Evolutionary conservation across 768 basidiomycete species (phyloP).

Genomic region (Psilocybe sp.): DNA sequence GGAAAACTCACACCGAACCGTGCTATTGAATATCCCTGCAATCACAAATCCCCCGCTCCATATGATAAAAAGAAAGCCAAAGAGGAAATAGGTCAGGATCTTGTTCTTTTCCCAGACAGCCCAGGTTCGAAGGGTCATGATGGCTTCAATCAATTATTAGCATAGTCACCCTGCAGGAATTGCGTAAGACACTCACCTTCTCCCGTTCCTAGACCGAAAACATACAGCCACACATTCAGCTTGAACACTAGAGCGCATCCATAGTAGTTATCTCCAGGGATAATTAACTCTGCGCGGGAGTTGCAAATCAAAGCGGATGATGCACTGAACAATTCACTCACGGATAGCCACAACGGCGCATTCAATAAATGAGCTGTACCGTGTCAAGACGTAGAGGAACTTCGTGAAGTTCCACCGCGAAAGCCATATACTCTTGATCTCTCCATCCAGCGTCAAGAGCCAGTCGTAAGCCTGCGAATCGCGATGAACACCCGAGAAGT

Average conservation of each 20-base stretch:
- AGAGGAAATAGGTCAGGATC: slow-evolving; percentile 6
- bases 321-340: neutral
- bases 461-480: slow-evolving; percentile 5
- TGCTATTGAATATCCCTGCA: slow-evolving; percentile 7
- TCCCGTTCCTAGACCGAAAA: slow-evolving; percentile 10
- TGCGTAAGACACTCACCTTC: slow-evolving; percentile 11
- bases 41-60: slow-evolving; percentile 12
- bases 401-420: slow-evolving; percentile 7
- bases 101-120: slow-evolving; percentile 16
- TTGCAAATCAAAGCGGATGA: neutral
- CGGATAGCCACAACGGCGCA: slow-evolving; percentile 1
- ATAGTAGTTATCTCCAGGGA: slow-evolving; percentile 6
- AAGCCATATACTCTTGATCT: slow-evolving; percentile 4
- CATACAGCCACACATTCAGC: slow-evolving; percentile 9
- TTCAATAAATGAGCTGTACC: slow-evolving; percentile 5
- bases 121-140: slow-evolving; percentile 18
- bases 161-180: neutral
- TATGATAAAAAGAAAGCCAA: slow-evolving; percentile 8
- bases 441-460: neutral
- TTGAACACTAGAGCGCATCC: slow-evolving; percentile 8
- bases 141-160: slow-evolving; percentile 1
- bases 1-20: slow-evolving; percentile 12
- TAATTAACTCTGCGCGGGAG: slow-evolving; percentile 3
- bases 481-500: neutral
- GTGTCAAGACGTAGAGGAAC: slow-evolving; percentile 8